Conservation (phyloP, 257 asterid genomes). For the Mitragyna speciosa region DNA sequence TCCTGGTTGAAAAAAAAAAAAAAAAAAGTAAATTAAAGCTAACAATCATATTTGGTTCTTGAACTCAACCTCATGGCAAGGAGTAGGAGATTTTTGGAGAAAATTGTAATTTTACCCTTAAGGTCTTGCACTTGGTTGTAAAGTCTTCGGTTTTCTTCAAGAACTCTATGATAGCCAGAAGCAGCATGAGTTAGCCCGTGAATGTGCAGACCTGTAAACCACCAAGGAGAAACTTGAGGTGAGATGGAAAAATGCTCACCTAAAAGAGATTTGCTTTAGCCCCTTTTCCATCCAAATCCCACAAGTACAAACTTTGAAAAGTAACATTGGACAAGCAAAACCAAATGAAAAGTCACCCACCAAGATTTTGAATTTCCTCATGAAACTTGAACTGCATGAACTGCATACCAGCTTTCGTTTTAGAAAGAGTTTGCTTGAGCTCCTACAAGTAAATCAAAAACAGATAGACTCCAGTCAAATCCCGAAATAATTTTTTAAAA, state of each 20-base stretch:
- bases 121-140: constrained; percentile 99
- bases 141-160: constrained; percentile 93
- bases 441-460: constrained; percentile 40
- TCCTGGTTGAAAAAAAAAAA: constrained; percentile 46
- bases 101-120: constrained; percentile 51
- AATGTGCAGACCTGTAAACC: constrained; percentile 60
- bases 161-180: constrained; percentile 90
- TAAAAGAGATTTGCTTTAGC: not conserved
- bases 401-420: constrained; percentile 87
- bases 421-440: constrained; percentile 71
- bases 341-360: constrained; percentile 36
- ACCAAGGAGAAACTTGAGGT: constrained; percentile 13
- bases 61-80: constrained; percentile 2
- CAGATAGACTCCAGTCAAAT: constrained; percentile 1
- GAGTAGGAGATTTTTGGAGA: constrained; percentile 1
- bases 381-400: constrained; percentile 87
- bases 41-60: constrained; percentile 15
- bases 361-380: constrained; percentile 77
- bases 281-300: constrained; percentile 4
- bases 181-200: constrained; percentile 95
- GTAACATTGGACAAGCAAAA: constrained; percentile 10
- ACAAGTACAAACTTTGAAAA: not conserved
- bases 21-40: not conserved
- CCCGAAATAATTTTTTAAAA: not conserved
- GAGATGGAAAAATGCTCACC: not conserved